A percentile compares a stretch with the other conserved stretches of the same genome.
Conservation (phyloP, 768 basidiomycete genomes). For the Mycena galericulata region DNA sequence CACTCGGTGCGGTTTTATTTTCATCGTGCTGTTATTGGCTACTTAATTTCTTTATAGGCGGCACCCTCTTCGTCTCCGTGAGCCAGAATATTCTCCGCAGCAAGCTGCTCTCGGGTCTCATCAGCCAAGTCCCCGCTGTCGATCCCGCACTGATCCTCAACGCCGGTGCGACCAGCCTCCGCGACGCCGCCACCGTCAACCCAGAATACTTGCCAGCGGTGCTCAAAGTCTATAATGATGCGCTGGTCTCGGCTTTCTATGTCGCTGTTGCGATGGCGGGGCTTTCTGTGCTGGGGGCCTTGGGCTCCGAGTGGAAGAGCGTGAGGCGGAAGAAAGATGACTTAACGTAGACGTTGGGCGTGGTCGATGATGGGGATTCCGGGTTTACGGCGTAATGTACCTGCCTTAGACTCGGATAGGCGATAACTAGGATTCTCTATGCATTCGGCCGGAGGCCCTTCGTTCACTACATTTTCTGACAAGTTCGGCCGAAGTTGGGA, state of each 20-base stretch:
- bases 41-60: not conserved
- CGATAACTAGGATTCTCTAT: too few species aligned
- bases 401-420: too few species aligned
- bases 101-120: conserved; percentile 1
- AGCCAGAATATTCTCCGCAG: conserved; percentile 31
- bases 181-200: not conserved
- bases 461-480: too few species aligned
- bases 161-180: conserved; percentile 18
- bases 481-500: too few species aligned
- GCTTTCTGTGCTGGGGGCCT: not conserved
- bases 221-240: conserved; percentile 14
- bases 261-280: conserved; percentile 7
- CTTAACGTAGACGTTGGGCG: too few species aligned
- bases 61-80: conserved; percentile 35
- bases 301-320: conserved; percentile 19
- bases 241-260: not conserved
- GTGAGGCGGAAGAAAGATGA: too few species aligned
- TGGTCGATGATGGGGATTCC: too few species aligned
- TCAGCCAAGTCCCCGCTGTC: not conserved
- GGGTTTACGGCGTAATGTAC: too few species aligned
- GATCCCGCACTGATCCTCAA: not conserved
- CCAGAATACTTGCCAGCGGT: not conserved
- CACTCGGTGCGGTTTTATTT: conserved; percentile 9
- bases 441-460: too few species aligned
- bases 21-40: not conserved